phyloP scores from a whole-genome alignment of 306 rosid genomes.

The Morella rubra region DNA sequence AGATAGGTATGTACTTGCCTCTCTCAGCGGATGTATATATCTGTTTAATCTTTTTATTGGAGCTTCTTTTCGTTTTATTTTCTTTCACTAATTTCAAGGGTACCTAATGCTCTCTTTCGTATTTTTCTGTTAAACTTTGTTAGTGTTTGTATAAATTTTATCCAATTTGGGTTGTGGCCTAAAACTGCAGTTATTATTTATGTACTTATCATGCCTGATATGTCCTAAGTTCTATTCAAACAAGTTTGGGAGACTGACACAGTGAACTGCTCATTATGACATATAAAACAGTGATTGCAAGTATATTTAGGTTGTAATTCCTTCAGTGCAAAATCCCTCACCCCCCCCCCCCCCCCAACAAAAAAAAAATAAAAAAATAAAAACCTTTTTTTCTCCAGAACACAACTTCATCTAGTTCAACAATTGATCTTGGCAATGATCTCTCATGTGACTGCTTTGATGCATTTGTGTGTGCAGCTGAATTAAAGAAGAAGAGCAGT shows the following conservation, averaged over 20 bases:
- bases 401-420: slow-evolving; percentile 4
- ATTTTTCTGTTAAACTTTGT: not conserved
- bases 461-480: slow-evolving; percentile 58
- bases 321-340: not conserved
- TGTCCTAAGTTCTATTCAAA: not conserved
- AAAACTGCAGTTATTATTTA: not conserved
- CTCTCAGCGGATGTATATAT: slow-evolving; percentile 17
- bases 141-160: not conserved
- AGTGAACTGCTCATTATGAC: not conserved
- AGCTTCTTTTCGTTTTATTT: slow-evolving; percentile 7
- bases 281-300: not conserved
- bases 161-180: not conserved
- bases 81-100: not conserved
- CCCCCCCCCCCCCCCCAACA: too few species aligned
- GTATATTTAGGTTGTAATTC: not conserved
- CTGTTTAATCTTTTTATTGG: slow-evolving; percentile 20
- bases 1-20: slow-evolving; percentile 61
- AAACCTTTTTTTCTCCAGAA: not conserved
- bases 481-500: slow-evolving; percentile 88
- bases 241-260: too few species aligned
- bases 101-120: not conserved
- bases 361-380: too few species aligned
- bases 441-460: slow-evolving; percentile 16
- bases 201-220: not conserved
- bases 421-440: slow-evolving; percentile 10